Evolutionary conservation across 345 rosid species (phyloP), one percentile per base, ranked within the genome.

Genomic region (Streptanthus diversifolius): DNA sequence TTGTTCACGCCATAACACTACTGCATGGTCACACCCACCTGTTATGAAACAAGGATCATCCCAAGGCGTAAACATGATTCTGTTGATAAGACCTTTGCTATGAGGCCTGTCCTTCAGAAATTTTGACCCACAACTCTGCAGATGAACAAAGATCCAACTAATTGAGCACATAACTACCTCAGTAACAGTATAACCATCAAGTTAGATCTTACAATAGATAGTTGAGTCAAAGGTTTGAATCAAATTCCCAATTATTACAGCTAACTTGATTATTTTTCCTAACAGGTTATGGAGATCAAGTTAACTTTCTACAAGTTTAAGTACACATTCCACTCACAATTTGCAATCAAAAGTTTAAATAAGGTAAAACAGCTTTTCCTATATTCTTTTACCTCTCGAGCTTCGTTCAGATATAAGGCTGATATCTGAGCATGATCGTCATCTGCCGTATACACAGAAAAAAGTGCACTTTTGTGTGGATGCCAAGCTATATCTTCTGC

Each of bases 401-500:
- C 27, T 71, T 77, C 72, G 48, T 77, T 71, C 56, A 77, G 41
- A 65, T 57, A 30, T 49, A 71, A 1, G 19, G 60, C 63, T 49
- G 80, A 77, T 77, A 77, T 65, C 51, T 77, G 80, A 66, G 80
- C 9, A 19, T 77, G 80, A 49, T 57, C 68, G 9, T 77, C 68
- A 40, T 77, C 80, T 37, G 76, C 76, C 36, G 72, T 65, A 71
- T 77, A 71, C 24, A 65, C 80, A 8, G 76, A 77, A 63, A 77
- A 77, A 49, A 77, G 76, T 39, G 76, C 48, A 77, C 63, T 71
- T 55, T 71, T 64, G 56, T 77, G 72, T 29, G 80, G 76, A 70
- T 77, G 80, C 80, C 80, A 77, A 57, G 80, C 76, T 57, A 77
- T 71, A 77, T 77, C 80, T 65, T 77, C 80, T 56, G 80, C 72